These are phyloP conservation scores for Acanthamoeba sp. DNA, from an alignment of 208 protist genomes.

Conservation along the genomic window DNA sequence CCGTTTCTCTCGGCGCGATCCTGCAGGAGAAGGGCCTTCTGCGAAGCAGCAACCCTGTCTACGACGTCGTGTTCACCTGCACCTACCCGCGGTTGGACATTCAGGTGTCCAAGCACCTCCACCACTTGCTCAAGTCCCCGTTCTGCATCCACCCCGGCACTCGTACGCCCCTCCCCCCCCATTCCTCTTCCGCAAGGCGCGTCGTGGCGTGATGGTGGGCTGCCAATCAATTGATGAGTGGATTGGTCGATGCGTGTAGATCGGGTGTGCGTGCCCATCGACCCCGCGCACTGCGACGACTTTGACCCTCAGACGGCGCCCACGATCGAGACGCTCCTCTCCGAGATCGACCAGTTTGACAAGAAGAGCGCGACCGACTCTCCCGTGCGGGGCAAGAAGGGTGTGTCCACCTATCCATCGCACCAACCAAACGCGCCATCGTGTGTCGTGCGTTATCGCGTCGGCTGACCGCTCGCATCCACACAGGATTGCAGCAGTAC, in stretches of 20 bases:
- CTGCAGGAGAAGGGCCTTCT: not conserved
- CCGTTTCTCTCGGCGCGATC: too few species aligned
- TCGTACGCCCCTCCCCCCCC: not conserved
- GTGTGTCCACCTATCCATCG: not conserved
- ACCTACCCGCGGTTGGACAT: conserved; percentile 98
- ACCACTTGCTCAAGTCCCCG: conserved; percentile 99
- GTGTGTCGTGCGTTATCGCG: not conserved
- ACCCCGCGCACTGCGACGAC: not conserved
- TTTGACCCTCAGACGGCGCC: conserved; percentile 45
- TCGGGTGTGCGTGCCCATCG: conserved; percentile 52
- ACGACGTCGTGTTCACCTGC: conserved; percentile 89
- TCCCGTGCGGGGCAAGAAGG: not conserved
- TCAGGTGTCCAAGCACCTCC: conserved; percentile 96
- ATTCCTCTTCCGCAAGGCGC: not conserved
- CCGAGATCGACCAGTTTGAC: conserved; percentile 43
- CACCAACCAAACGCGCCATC: not conserved
- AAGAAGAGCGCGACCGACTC: not conserved
- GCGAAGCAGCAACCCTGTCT: conserved; percentile 23
- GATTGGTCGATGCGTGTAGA: not conserved
- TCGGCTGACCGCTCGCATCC: not conserved
- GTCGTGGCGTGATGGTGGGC: not conserved
- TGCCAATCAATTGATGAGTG: not conserved
- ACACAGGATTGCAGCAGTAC: conserved; percentile 6
- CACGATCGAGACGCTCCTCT: conserved; percentile 2
- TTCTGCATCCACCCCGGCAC: conserved; percentile 97